Percentiles rank a stretch among this genome's conserved stretches.
Evolutionary conservation across 2,329 filamentous ascomycete species (phyloP).

Genomic region (Basipetospora chlamydospora): DNA sequence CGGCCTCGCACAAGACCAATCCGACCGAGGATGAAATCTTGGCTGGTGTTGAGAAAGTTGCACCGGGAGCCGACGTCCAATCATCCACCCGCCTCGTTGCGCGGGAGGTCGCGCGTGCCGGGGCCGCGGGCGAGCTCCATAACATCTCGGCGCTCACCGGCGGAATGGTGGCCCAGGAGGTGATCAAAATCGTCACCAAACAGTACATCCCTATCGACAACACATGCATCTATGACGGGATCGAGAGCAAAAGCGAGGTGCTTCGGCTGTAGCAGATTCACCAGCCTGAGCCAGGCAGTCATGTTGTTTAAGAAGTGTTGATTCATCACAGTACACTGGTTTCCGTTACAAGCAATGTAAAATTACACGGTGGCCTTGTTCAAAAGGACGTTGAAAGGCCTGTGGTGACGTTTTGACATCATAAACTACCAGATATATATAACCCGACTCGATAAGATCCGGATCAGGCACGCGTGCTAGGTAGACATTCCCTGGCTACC

Average conservation of each 20-base stretch:
- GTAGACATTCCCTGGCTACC: too few species aligned
- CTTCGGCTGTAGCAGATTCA: constrained; percentile 28
- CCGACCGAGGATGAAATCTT: constrained; percentile 1
- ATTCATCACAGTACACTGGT: too few species aligned
- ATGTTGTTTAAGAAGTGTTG: too few species aligned
- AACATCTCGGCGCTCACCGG: constrained; percentile 80
- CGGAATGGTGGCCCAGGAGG: constrained; percentile 90
- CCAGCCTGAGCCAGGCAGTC: constrained; percentile 5
- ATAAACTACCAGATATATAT: too few species aligned
- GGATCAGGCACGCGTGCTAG: too few species aligned
- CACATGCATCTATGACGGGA: constrained; percentile 56
- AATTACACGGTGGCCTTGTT: too few species aligned
- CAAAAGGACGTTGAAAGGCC: too few species aligned
- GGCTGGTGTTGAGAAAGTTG: background rate
- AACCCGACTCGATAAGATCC: too few species aligned
- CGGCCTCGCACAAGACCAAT: constrained; percentile 1
- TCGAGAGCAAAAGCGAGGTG: constrained; percentile 46
- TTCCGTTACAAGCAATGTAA: too few species aligned
- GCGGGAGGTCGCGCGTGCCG: constrained; percentile 58
- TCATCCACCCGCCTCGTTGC: constrained; percentile 38
- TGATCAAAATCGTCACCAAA: constrained; percentile 74
- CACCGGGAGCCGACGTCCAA: constrained; percentile 32
- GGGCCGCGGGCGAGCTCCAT: constrained; percentile 61
- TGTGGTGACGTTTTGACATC: too few species aligned
- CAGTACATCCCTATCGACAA: constrained; percentile 61